Evolutionary conservation across 2,329 filamentous ascomycete genomes (phyloP), one percentile per base, ranked within the genome.

Genomic region (Fusarium brevicatenulatum): DNA sequence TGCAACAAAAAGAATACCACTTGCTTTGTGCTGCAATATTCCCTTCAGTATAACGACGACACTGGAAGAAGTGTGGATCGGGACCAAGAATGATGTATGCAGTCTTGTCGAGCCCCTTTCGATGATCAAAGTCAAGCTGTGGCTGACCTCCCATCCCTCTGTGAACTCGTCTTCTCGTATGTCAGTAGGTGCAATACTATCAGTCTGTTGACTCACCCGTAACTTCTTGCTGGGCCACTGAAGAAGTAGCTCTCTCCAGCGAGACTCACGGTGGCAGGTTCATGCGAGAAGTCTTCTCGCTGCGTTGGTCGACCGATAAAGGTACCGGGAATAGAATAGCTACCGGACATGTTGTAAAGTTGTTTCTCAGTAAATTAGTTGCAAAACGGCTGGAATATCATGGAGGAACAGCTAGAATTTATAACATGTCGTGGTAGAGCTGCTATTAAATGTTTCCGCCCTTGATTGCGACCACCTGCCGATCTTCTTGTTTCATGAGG

Each of bases 71-170:
- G 18, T 68, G 67, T 10, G 55, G 57, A 12, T 60, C 46, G 4
- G 72, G 63, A 4, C 76, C 76, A 21, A 77, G 74, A 19, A 78
- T 54, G n/a, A 74, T 68, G 32, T 71, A 77, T 19, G 68, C 58
- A 9, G 52, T 57, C 8, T 55, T 69, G 28, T 21, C 50, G 4
- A 40, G 42, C 21, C 68, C 72, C 7, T 43, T 39, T 4, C 40
- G 59, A 32, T 73, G 54, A 23, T 77, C 68, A 43, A 54, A 68
- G 13, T 63, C 47, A 5, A 70, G 52, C 3, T 46, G 37, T 19
- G 49, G 9, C 4, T 39, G 18, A 9, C 54, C 39, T 9, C 47
- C 67, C 12, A 54, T 34, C 16, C 36, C 30, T 25, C 56, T 36
- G 5, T 61, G 43, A 21, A 76, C 62, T 19, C 32, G 40, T 1